Evolutionary conservation across 495 filamentous ascomycete genomes (phyloP).

Genomic region (Penicillium pulvis): DNA sequence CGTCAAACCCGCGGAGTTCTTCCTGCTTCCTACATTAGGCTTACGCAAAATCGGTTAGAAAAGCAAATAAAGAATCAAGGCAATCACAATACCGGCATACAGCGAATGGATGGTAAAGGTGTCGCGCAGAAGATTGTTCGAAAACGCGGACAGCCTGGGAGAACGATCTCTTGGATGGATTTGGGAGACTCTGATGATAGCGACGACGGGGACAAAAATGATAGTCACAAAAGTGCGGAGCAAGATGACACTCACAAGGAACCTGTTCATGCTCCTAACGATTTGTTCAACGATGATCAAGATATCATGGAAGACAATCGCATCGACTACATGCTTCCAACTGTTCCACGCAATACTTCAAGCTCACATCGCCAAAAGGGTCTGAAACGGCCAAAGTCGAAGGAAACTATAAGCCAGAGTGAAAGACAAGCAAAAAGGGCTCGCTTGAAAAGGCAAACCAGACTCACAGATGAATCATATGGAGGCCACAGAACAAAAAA

Average conservation of each 20-base stretch:
- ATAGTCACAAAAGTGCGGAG: background rate
- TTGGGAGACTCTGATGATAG: conserved; percentile 52
- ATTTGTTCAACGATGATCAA: conserved; percentile 20
- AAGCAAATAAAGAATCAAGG: conserved; percentile 32
- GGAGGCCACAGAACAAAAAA: conserved; percentile 32
- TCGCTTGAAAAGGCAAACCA: conserved; percentile 34
- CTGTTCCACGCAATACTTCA: conserved; percentile 29
- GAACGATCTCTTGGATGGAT: conserved; percentile 40
- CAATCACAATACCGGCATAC: conserved; percentile 21
- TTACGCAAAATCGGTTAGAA: conserved; percentile 49
- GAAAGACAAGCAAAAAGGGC: conserved; percentile 29
- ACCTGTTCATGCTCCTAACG: conserved; percentile 1
- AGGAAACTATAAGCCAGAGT: conserved; percentile 12
- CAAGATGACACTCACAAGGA: conserved; percentile 7
- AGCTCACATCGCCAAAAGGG: conserved; percentile 27
- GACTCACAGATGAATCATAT: conserved; percentile 36
- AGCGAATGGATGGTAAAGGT: conserved; percentile 39
- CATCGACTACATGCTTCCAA: conserved; percentile 58
- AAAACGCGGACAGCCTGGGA: conserved; percentile 21
- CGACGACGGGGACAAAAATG: conserved; percentile 40
- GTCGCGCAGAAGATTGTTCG: conserved; percentile 46
- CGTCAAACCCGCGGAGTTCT: conserved; percentile 79
- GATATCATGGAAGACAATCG: conserved; percentile 59
- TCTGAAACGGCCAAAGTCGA: conserved; percentile 43
- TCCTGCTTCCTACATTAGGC: conserved; percentile 85